Evolutionary conservation across 345 rosid species (phyloP).

Genomic region (Luvunga scandens): DNA sequence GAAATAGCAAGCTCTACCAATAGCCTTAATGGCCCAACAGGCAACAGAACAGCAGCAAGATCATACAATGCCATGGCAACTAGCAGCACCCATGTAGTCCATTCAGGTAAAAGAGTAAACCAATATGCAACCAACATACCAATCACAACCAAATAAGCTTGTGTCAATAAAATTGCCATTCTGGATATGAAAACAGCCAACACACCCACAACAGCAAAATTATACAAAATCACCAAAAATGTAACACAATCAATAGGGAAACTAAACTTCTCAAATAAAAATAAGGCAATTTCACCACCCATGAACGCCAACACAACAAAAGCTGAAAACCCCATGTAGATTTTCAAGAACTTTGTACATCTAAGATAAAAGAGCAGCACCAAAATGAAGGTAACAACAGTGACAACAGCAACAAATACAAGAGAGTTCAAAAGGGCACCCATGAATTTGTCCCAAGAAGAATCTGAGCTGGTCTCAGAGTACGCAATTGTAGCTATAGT

Average conservation of each 20-base stretch:
- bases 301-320: constrained; percentile 72
- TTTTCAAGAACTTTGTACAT: constrained; percentile 67
- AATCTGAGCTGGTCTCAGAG: constrained; percentile 65
- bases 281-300: constrained; percentile 73
- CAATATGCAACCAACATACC: constrained; percentile 91
- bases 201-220: constrained; percentile 82
- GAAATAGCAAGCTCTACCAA: constrained; percentile 94
- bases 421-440: constrained; percentile 86
- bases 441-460: constrained; percentile 76
- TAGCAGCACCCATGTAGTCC: constrained; percentile 92
- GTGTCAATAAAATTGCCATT: constrained; percentile 83
- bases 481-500: constrained; percentile 79
- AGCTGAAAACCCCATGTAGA: constrained; percentile 84
- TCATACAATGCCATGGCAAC: constrained; percentile 84
- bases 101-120: constrained; percentile 87
- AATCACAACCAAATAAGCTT: constrained; percentile 73
- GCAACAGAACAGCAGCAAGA: constrained; percentile 90
- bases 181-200: constrained; percentile 86
- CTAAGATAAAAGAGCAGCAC: constrained; percentile 85
- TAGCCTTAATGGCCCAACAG: constrained; percentile 85
- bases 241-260: constrained; percentile 67
- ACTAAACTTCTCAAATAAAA: constrained; percentile 48
- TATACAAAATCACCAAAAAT: constrained; percentile 55
- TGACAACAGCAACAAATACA: constrained; percentile 72
- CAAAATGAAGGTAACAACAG: constrained; percentile 67